Conservation (phyloP, 2,329 filamentous ascomycete genomes). For the Clonostachys byssicola region DNA sequence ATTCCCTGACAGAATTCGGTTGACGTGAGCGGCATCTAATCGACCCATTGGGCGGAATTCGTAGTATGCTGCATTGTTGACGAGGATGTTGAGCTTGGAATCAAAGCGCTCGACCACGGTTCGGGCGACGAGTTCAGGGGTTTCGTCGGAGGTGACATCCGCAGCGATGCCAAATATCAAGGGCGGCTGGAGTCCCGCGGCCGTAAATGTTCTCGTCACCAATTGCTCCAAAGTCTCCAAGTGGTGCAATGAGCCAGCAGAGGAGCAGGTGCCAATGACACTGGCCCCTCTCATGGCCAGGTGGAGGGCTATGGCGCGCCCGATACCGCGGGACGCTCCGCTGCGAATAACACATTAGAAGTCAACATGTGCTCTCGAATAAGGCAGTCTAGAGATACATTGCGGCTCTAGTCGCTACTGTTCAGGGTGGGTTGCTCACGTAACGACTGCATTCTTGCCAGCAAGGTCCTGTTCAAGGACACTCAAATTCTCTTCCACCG, state of each 20-base stretch:
- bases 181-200: constrained; percentile 5
- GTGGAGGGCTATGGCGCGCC: constrained; percentile 17
- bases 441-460: too few species aligned
- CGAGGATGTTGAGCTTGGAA: constrained; percentile 21
- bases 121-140: constrained; percentile 17
- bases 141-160: constrained; percentile 18
- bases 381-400: too few species aligned
- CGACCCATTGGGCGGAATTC: constrained; percentile 18
- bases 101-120: constrained; percentile 12
- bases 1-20: constrained; percentile 23
- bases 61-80: constrained; percentile 17
- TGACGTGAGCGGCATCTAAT: constrained; percentile 16
- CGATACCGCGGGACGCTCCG: constrained; percentile 6
- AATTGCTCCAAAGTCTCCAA: constrained; percentile 9
- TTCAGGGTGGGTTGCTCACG: too few species aligned
- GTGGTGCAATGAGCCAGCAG: not conserved
- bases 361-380: too few species aligned
- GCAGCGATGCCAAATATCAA: constrained; percentile 17
- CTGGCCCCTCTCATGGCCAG: constrained; percentile 18
- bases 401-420: too few species aligned
- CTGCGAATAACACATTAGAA: not conserved
- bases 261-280: constrained; percentile 23
- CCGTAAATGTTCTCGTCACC: constrained; percentile 8
- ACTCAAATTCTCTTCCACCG: too few species aligned
- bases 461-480: too few species aligned